Evolutionary conservation across 805 yeast genomes (phyloP).

Genomic region (Saccharomycopsis babjevae): DNA sequence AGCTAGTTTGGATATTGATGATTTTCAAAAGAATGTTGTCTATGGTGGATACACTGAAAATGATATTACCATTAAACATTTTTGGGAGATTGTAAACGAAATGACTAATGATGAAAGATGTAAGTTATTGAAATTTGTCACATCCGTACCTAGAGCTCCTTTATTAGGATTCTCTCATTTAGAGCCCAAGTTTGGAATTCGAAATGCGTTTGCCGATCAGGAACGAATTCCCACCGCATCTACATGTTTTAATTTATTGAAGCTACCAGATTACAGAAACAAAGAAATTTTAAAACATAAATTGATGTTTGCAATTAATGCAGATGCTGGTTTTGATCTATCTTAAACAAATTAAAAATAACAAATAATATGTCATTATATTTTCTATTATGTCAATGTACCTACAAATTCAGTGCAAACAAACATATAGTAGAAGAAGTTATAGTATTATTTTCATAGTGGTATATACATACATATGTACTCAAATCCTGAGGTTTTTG

Average conservation of each 20-base stretch:
- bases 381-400: not conserved
- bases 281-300: constrained; percentile 49
- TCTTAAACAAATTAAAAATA: constrained; percentile 28
- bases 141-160: constrained; percentile 89
- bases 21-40: constrained; percentile 51
- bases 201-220: constrained; percentile 47
- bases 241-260: constrained; percentile 83
- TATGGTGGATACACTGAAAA: constrained; percentile 51
- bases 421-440: too few species aligned
- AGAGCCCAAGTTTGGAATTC: constrained; percentile 70
- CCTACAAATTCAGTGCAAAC: not conserved
- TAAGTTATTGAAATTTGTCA: constrained; percentile 73
- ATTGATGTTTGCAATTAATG: constrained; percentile 64
- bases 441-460: too few species aligned
- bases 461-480: too few species aligned
- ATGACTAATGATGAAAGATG: constrained; percentile 52
- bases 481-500: too few species aligned
- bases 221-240: constrained; percentile 80
- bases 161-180: constrained; percentile 71
- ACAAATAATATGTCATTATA: not conserved
- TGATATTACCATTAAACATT: constrained; percentile 49
- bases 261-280: constrained; percentile 71
- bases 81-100: constrained; percentile 73
- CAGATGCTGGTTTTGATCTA: constrained; percentile 83
- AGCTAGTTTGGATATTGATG: constrained; percentile 57